Percentiles rank a stretch among this genome's conserved stretches.
Evolutionary conservation across 768 basidiomycete genomes (phyloP).

Genomic region (Lyophyllum atratum): DNA sequence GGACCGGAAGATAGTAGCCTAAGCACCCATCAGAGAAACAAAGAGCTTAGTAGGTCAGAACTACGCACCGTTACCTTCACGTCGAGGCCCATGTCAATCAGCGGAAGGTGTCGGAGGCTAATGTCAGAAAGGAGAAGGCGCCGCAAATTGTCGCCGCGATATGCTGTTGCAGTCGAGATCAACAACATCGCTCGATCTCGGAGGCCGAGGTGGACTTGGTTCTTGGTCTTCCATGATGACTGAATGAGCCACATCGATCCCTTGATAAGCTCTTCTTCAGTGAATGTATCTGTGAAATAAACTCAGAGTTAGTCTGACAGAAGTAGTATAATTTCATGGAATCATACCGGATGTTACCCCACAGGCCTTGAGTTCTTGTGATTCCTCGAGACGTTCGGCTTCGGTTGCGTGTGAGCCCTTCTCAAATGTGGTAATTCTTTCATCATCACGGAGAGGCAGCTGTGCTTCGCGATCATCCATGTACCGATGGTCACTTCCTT

Average conservation of each 20-base stretch:
- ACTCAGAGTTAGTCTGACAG: too few relatives aligned
- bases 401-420: background rate
- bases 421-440: background rate
- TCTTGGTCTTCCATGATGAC: background rate
- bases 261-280: background rate
- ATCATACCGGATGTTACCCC: background rate
- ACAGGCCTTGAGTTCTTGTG: background rate
- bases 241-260: background rate
- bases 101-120: too few relatives aligned
- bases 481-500: background rate
- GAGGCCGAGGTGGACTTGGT: background rate
- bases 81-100: too few relatives aligned
- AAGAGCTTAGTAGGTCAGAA: background rate
- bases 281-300: conserved; percentile 1
- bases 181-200: background rate
- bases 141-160: too few relatives aligned
- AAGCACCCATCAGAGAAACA: background rate
- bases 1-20: background rate
- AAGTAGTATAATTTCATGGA: too few relatives aligned
- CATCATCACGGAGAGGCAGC: background rate
- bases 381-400: background rate
- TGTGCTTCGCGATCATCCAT: background rate
- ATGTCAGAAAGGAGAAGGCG: too few relatives aligned
- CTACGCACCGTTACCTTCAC: background rate
- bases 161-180: background rate